Evolutionary conservation across 805 yeast species (phyloP).

Genomic region (Saccharomycopsis malanga): DNA sequence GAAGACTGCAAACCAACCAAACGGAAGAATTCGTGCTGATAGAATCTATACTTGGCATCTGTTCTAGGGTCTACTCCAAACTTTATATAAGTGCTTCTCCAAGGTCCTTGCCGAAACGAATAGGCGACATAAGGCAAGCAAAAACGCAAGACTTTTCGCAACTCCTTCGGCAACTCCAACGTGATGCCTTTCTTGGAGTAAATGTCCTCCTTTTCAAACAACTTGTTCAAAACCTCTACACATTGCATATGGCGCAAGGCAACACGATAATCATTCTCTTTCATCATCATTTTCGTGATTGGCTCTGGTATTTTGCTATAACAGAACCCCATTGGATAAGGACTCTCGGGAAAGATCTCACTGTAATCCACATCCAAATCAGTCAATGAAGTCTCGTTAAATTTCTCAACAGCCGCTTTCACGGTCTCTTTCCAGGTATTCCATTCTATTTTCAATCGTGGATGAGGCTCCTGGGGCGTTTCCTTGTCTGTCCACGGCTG

Average conservation of each 20-base stretch:
- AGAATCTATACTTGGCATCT: slow-evolving; percentile 47
- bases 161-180: slow-evolving; percentile 41
- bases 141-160: slow-evolving; percentile 44
- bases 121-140: slow-evolving; percentile 84
- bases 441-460: not conserved
- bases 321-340: too few relatives aligned
- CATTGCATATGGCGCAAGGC: slow-evolving; percentile 2
- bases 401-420: not conserved
- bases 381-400: not conserved
- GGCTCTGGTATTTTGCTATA: too few relatives aligned
- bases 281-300: not conserved
- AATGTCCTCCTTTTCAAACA: slow-evolving; percentile 69
- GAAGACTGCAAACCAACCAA: slow-evolving; percentile 31
- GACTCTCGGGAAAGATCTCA: not conserved
- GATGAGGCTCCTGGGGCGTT: not conserved
- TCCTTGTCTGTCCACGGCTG: not conserved
- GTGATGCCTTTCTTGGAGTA: slow-evolving; percentile 77
- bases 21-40: slow-evolving; percentile 83
- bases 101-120: slow-evolving; percentile 83
- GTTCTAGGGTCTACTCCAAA: slow-evolving; percentile 73
- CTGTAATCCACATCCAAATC: not conserved
- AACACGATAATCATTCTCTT: not conserved
- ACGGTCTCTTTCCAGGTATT: not conserved
- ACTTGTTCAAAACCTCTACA: slow-evolving; percentile 26
- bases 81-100: slow-evolving; percentile 79